Conservation (phyloP, 2,329 filamentous ascomycete genomes). For the Cephalotrichum gorgonifer region DNA sequence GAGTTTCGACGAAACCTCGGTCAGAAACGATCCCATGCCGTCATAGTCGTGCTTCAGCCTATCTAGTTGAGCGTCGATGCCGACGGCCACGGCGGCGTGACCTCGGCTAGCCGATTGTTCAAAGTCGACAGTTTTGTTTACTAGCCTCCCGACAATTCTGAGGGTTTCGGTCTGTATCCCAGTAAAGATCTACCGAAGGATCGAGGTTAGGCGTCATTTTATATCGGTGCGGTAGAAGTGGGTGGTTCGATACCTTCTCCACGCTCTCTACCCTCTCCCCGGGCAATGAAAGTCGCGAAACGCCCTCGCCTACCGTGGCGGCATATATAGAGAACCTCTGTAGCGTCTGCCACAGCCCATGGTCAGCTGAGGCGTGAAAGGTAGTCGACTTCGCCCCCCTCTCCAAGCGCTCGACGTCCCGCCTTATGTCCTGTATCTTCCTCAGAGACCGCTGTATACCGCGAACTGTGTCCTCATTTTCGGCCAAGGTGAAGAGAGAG, state of each 20-base stretch:
- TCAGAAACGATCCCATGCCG: conserved; percentile 65
- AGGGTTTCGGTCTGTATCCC: conserved; percentile 28
- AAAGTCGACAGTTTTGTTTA: conserved; percentile 72
- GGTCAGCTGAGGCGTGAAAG: conserved; percentile 41
- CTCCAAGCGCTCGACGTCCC: conserved; percentile 56
- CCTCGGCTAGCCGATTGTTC: conserved; percentile 60
- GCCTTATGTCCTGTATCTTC: conserved; percentile 66
- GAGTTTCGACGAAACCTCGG: conserved; percentile 55
- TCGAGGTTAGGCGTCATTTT: conserved; percentile 3
- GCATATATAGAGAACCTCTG: conserved; percentile 6
- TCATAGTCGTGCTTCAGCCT: conserved; percentile 67
- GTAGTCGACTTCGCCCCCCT: conserved; percentile 60
- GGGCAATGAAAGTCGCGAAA: neutral
- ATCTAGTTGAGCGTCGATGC: conserved; percentile 67
- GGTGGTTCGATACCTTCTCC: neutral
- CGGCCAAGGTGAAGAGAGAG: conserved; percentile 51
- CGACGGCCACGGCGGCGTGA: conserved; percentile 61
- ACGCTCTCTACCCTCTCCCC: too few relatives aligned
- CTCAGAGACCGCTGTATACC: conserved; percentile 52
- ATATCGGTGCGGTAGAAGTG: neutral
- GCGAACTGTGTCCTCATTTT: conserved; percentile 50
- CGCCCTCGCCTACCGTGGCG: conserved; percentile 4
- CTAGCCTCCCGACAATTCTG: conserved; percentile 56
- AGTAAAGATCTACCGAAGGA: conserved; percentile 1
- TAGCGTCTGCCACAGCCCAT: conserved; percentile 23